phyloP scores from a whole-genome alignment of 2,329 filamentous ascomycete genomes.

The Stylonectria norvegica region DNA sequence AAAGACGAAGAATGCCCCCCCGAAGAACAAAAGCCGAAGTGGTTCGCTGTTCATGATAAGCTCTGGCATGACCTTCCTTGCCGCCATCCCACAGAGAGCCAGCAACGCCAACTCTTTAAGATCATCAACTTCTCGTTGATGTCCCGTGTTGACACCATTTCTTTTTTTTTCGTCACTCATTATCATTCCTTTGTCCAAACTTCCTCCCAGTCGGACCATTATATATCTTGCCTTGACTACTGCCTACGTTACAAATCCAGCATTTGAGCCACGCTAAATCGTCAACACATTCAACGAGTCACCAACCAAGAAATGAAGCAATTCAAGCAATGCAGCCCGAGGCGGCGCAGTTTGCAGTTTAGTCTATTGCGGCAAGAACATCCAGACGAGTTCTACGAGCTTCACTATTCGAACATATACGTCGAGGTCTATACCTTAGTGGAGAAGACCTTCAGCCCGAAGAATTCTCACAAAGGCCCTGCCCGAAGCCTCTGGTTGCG shows the following conservation, averaged over 20 bases:
- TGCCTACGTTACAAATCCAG: background rate
- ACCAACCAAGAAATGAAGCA: conserved; percentile 13
- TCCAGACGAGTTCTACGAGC: conserved; percentile 22
- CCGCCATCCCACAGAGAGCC: conserved; percentile 23
- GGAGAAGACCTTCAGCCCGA: conserved; percentile 18
- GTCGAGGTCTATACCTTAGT: conserved; percentile 23
- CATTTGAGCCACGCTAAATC: too few species aligned
- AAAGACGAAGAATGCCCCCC: conserved; percentile 23
- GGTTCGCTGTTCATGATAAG: conserved; percentile 27
- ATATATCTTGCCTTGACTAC: background rate
- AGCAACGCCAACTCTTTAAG: conserved; percentile 20
- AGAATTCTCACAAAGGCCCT: background rate
- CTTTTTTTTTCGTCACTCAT: conserved; percentile 15
- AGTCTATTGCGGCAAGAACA: conserved; percentile 9
- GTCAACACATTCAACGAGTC: too few species aligned
- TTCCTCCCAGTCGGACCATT: conserved; percentile 3
- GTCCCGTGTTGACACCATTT: conserved; percentile 4
- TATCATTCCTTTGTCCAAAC: conserved; percentile 10
- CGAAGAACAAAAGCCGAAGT: conserved; percentile 23
- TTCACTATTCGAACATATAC: conserved; percentile 18
- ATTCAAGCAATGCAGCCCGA: conserved; percentile 13
- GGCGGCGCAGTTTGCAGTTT: conserved; percentile 18
- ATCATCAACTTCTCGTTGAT: conserved; percentile 27
- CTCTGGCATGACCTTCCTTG: conserved; percentile 28
- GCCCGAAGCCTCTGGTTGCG: conserved; percentile 23